These are phyloP conservation scores for Xenoacremonium recifei DNA, from an alignment of 2,329 filamentous ascomycete species.

Conservation along the genomic window DNA sequence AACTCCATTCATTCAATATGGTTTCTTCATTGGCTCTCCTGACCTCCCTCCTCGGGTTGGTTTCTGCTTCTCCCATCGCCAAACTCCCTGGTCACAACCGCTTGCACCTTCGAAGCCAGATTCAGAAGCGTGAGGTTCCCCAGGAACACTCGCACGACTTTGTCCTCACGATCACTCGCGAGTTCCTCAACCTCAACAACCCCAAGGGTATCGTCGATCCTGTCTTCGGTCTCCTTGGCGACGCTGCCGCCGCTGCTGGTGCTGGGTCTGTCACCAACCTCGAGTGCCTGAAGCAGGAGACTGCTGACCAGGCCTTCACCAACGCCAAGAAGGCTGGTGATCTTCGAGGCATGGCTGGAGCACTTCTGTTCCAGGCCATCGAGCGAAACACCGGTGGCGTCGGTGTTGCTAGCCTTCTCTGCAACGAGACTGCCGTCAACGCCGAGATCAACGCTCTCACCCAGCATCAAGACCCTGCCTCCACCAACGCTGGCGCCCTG, in stretches of 20 bases:
- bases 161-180: conserved; percentile 44
- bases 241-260: conserved; percentile 40
- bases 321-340: conserved; percentile 55
- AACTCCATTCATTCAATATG: conserved; percentile 11
- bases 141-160: conserved; percentile 56
- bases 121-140: conserved; percentile 44
- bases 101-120: neutral
- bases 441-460: conserved; percentile 62
- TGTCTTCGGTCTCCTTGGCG: conserved; percentile 48
- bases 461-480: conserved; percentile 68
- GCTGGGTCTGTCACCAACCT: conserved; percentile 42
- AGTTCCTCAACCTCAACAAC: conserved; percentile 46
- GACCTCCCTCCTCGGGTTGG: conserved; percentile 13
- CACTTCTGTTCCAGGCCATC: conserved; percentile 53
- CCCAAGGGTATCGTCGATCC: conserved; percentile 49
- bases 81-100: conserved; percentile 1
- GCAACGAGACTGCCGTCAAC: conserved; percentile 58
- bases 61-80: conserved; percentile 14
- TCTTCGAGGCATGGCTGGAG: conserved; percentile 52
- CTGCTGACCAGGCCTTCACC: conserved; percentile 59
- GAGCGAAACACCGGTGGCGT: conserved; percentile 47
- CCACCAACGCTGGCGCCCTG: conserved; percentile 49
- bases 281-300: conserved; percentile 46
- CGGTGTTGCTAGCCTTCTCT: conserved; percentile 34
- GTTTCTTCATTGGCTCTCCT: conserved; percentile 4